These are phyloP conservation scores for Graphiopsis chlorocephala DNA, from an alignment of 2,329 filamentous ascomycete species.

Conservation along the genomic window DNA sequence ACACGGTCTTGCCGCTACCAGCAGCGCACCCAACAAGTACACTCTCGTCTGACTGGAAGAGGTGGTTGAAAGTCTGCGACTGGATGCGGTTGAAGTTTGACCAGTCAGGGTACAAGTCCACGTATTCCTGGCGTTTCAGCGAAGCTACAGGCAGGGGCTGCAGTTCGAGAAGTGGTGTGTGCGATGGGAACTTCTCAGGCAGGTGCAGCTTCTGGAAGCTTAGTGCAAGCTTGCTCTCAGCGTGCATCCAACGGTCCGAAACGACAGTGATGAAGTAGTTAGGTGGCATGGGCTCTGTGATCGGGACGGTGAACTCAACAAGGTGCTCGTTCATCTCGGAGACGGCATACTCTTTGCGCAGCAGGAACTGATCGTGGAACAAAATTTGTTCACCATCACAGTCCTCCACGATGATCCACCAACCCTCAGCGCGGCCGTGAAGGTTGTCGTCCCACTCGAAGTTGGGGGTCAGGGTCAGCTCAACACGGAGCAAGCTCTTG, in stretches of 20 bases:
- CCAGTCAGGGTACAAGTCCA: constrained; percentile 78
- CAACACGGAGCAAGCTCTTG: constrained; percentile 84
- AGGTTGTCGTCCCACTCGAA: constrained; percentile 93
- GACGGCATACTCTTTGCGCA: constrained; percentile 83
- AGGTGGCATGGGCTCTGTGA: constrained; percentile 95
- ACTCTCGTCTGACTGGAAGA: constrained; percentile 89
- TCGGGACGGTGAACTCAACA: constrained; percentile 93
- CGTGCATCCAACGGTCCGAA: constrained; percentile 98
- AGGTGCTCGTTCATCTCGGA: constrained; percentile 89
- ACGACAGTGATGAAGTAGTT: constrained; percentile 97
- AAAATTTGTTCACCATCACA: constrained; percentile 95
- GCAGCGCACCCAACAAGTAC: constrained; percentile 91
- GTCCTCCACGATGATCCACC: constrained; percentile 97
- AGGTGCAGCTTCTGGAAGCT: constrained; percentile 94
- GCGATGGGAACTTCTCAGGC: constrained; percentile 91
- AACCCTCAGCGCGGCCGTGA: constrained; percentile 84
- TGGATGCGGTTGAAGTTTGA: constrained; percentile 95
- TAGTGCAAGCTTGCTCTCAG: constrained; percentile 87
- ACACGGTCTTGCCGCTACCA: constrained; percentile 94
- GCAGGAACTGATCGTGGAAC: constrained; percentile 89
- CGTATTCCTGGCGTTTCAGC: constrained; percentile 80
- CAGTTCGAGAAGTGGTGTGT: constrained; percentile 86
- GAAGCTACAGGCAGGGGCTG: constrained; percentile 88
- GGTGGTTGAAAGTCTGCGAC: constrained; percentile 91
- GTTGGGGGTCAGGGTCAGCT: constrained; percentile 86